Percentiles rank a stretch among this genome's conserved stretches.
Evolutionary conservation across 2,329 filamentous ascomycete genomes (phyloP).

Genomic region (Colletotrichum abscissum): DNA sequence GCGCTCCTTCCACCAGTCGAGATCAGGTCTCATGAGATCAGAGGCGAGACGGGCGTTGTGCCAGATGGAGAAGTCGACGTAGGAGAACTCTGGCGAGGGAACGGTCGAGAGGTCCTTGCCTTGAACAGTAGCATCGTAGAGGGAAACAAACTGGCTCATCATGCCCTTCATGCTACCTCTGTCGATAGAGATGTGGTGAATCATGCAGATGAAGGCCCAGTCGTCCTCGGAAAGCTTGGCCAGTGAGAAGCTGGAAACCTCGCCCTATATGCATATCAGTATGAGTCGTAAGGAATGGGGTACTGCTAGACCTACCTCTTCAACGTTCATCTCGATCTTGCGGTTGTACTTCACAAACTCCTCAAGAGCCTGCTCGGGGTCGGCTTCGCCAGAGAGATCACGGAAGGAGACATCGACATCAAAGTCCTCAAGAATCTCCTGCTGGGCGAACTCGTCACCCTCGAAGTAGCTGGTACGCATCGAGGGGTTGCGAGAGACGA

Average conservation of each 20-base stretch:
- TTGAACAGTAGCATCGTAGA: slow-evolving; percentile 38
- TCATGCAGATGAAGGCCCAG: slow-evolving; percentile 38
- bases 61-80: slow-evolving; percentile 42
- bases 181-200: slow-evolving; percentile 41
- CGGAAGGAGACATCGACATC: neutral
- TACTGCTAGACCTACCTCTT: neutral
- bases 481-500: slow-evolving; percentile 38
- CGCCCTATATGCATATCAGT: neutral
- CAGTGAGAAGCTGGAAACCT: slow-evolving; percentile 32
- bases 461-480: slow-evolving; percentile 7
- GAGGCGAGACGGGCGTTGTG: slow-evolving; percentile 41
- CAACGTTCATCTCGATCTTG: neutral
- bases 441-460: neutral
- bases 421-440: neutral
- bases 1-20: slow-evolving; percentile 40
- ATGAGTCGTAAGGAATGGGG: neutral
- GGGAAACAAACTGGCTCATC: slow-evolving; percentile 39
- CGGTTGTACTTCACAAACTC: neutral
- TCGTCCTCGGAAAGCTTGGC: slow-evolving; percentile 38
- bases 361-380: neutral
- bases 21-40: slow-evolving; percentile 39
- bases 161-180: slow-evolving; percentile 38
- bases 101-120: slow-evolving; percentile 38
- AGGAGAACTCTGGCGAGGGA: slow-evolving; percentile 38
- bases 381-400: neutral